These are phyloP conservation scores for Komagataella kurtzmanii DNA, from an alignment of 805 yeast genomes.

Conservation along the genomic window DNA sequence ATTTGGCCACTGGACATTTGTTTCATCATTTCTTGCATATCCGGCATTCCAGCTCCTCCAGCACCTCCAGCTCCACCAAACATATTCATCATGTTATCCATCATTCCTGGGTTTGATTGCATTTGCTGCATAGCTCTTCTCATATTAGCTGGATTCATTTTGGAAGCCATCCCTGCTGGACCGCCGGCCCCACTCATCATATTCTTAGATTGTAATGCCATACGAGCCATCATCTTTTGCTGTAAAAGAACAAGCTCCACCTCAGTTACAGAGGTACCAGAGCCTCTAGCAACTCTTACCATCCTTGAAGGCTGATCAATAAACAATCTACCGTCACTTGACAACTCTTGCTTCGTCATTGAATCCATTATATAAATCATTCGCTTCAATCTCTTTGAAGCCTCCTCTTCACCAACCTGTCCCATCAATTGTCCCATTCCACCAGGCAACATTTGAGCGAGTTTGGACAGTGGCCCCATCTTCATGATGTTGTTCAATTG, in stretches of 20 bases:
- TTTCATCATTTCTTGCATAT: constrained; percentile 30
- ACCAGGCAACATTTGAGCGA: constrained; percentile 91
- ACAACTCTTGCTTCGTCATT: constrained; percentile 86
- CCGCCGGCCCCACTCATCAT: constrained; percentile 35
- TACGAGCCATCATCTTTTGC: constrained; percentile 85
- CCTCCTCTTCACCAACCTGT: constrained; percentile 86
- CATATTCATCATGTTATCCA: constrained; percentile 61
- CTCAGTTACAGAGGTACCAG: constrained; percentile 85
- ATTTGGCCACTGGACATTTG: constrained; percentile 22
- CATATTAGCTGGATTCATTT: constrained; percentile 23
- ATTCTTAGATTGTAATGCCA: constrained; percentile 69
- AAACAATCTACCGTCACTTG: constrained; percentile 76
- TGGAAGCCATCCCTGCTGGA: constrained; percentile 50
- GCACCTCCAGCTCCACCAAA: constrained; percentile 48
- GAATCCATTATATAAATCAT: constrained; percentile 92
- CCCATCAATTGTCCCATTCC: constrained; percentile 75
- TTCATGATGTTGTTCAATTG: constrained; percentile 92
- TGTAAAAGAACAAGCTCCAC: constrained; percentile 88
- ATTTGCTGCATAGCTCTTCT: constrained; percentile 41
- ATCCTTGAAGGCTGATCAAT: constrained; percentile 74
- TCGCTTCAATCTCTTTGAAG: constrained; percentile 67
- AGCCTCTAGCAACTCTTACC: constrained; percentile 84
- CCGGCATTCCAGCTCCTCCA: constrained; percentile 28
- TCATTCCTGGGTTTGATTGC: constrained; percentile 63
- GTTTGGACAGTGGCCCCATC: constrained; percentile 92